Conservation (phyloP, 2,329 filamentous ascomycete genomes). For the Fusarium cicatricum region DNA sequence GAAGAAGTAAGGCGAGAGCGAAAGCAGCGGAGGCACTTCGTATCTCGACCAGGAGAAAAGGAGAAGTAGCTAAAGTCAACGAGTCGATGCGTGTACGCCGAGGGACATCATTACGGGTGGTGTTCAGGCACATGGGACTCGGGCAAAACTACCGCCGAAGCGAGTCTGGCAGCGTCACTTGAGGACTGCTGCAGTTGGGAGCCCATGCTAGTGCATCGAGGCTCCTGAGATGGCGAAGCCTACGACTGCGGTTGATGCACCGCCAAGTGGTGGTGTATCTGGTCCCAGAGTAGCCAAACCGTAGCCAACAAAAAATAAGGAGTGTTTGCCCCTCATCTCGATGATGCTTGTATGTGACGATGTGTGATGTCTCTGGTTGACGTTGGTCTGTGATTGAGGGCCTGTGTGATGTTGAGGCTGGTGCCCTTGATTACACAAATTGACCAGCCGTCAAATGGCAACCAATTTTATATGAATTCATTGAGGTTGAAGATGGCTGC, state of each 20-base stretch:
- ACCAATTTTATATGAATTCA: too few relatives aligned
- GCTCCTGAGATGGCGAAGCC: conserved; percentile 38
- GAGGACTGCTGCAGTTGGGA: conserved; percentile 32
- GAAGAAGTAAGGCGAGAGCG: conserved; percentile 39
- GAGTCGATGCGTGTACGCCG: conserved; percentile 32
- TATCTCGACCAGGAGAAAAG: conserved; percentile 29
- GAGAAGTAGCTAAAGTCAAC: conserved; percentile 31
- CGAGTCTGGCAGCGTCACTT: conserved; percentile 29
- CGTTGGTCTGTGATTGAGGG: neutral
- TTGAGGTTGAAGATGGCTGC: too few relatives aligned
- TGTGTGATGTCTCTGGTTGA: neutral
- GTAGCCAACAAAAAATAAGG: conserved; percentile 40
- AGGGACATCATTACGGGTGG: conserved; percentile 38
- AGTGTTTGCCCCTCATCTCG: conserved; percentile 26
- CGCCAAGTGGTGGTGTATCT: conserved; percentile 41
- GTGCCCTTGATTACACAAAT: too few relatives aligned
- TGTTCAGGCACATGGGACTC: conserved; percentile 36
- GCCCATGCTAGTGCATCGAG: conserved; percentile 42
- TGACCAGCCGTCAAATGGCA: too few relatives aligned
- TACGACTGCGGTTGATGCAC: conserved; percentile 37
- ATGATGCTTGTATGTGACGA: conserved; percentile 20
- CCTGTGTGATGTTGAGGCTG: neutral
- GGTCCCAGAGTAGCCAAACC: conserved; percentile 32
- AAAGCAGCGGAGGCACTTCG: conserved; percentile 34
- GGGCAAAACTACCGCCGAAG: conserved; percentile 32